A percentile compares a stretch with the other conserved stretches of the same genome.
These are phyloP conservation scores for Chytridium lagenaria DNA, from an alignment of 371 early-diverging fungal species.

Conservation along the genomic window DNA sequence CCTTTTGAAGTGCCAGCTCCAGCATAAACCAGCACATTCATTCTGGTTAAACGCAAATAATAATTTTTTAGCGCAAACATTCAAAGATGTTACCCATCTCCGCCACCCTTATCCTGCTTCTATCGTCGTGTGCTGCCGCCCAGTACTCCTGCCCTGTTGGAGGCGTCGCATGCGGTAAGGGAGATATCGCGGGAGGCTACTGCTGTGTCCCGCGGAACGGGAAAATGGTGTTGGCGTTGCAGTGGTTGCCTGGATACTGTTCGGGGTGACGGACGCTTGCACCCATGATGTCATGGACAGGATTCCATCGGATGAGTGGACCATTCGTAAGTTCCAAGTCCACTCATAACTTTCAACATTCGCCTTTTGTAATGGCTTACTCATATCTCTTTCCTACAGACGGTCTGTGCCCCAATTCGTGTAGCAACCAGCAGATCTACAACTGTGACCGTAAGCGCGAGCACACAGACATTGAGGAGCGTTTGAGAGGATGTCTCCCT, in stretches of 20 bases:
- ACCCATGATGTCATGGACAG: conserved; percentile 28
- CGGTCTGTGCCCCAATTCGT: conserved; percentile 39
- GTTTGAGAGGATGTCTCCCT: conserved; percentile 14
- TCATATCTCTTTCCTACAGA: background rate
- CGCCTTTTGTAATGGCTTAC: background rate
- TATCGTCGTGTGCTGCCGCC: background rate
- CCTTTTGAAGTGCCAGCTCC: conserved; percentile 72
- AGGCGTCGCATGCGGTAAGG: background rate
- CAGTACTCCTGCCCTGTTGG: background rate
- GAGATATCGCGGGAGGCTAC: background rate
- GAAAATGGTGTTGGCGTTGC: conserved; percentile 33
- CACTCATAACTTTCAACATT: no score
- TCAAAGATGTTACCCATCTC: background rate
- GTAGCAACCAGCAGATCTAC: conserved; percentile 28
- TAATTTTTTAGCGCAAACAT: conserved; percentile 4
- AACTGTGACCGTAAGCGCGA: conserved; percentile 33
- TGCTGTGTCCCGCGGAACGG: conserved; percentile 40
- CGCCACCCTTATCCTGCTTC: background rate
- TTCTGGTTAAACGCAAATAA: conserved; percentile 25
- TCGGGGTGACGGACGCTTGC: conserved; percentile 20
- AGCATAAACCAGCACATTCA: conserved; percentile 88
- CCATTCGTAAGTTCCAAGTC: conserved; percentile 34
- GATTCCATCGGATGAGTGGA: conserved; percentile 32
- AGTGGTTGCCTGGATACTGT: conserved; percentile 42
- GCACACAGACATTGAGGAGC: conserved; percentile 16